These are phyloP conservation scores for Diversispora eburnea DNA, from an alignment of 192 early-diverging fungal genomes.

Conservation along the genomic window DNA sequence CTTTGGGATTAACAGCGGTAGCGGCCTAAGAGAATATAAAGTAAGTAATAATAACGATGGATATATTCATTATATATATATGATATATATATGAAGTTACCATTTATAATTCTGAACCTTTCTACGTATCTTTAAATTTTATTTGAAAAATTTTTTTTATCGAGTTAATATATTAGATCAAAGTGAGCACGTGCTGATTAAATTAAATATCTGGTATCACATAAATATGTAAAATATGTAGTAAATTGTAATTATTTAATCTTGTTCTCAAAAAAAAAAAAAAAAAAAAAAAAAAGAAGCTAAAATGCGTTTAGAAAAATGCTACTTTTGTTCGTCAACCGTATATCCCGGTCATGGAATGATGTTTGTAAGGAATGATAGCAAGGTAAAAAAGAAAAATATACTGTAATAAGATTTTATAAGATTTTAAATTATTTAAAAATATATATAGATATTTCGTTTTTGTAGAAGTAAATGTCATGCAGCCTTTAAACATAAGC, in stretches of 20 bases:
- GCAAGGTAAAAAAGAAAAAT: slow-evolving; percentile 63
- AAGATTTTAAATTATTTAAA: slow-evolving; percentile 2
- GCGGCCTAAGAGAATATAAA: slow-evolving; percentile 6
- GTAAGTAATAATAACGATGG: neutral
- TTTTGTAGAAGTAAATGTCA: slow-evolving; percentile 99
- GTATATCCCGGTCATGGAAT: slow-evolving; percentile 98
- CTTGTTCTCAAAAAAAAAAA: neutral
- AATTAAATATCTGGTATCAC: too few relatives aligned
- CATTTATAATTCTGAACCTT: too few relatives aligned
- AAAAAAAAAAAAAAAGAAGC: slow-evolving; percentile 23
- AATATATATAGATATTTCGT: slow-evolving; percentile 70
- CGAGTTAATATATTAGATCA: too few relatives aligned
- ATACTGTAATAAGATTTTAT: neutral
- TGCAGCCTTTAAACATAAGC: slow-evolving; percentile 99
- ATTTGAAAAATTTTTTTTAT: too few relatives aligned
- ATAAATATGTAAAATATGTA: too few relatives aligned
- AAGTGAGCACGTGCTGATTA: too few relatives aligned
- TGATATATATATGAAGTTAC: too few relatives aligned
- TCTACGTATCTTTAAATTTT: too few relatives aligned
- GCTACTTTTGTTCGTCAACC: slow-evolving; percentile 97
- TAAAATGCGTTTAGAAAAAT: slow-evolving; percentile 94
- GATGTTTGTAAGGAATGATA: slow-evolving; percentile 98
- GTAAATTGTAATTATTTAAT: neutral
- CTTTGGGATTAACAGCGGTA: slow-evolving; percentile 60
- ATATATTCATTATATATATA: neutral